Base-by-base conservation (phyloP, 2,329 filamentous ascomycete species). In the Graphilbum fragrans region DNA sequence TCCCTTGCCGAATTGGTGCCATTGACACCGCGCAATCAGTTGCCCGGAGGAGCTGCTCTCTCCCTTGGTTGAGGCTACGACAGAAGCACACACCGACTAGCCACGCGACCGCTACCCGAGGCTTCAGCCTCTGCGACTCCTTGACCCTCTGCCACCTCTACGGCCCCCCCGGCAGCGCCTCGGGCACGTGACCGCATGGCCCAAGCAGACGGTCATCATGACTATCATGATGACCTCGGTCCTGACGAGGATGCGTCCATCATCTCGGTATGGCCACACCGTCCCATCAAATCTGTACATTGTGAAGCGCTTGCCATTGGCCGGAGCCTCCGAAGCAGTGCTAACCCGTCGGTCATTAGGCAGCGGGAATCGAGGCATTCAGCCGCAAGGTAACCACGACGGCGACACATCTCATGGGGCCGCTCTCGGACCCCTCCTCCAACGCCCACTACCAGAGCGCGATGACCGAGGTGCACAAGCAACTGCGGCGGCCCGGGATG, bases 331-430 rank as follows among this genome's bases (percentile, higher is more conserved):
- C 8, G 17, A 17, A 18, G n/a, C 17, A 25, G 21, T 18, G 5
- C 32, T 34, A 34, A 34, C 29, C 19, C n/a, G 25, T 22, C 8
- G 25, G 6, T 12, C 5, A 8, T 39, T 54, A 94, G 87, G 79
- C 86, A 42, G 82, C 86, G 53, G 85, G 92, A 49, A 68, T 96
- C 53, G 88, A 95, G 65, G 84, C 86, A 42, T 95, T 98, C 62
- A 79, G 87, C 51, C 80, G 90, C 57, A 98, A 95, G 64, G 87
- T 96, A 48, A 92, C 88, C 23, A 86, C 86, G 22, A 96, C 92
- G 18, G 92, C 92, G 43, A 85, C 79, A 55, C 87, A 94, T 60
- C 71, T 98, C 51, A 94, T 96, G 55, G 81, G 74, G 35, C 77
- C 81, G 37, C 63, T 76, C 43, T 57, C 64, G 51, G 75, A 80